Base-by-base conservation (phyloP, 2,329 filamentous ascomycete genomes). In the Diaporthe velutina region DNA sequence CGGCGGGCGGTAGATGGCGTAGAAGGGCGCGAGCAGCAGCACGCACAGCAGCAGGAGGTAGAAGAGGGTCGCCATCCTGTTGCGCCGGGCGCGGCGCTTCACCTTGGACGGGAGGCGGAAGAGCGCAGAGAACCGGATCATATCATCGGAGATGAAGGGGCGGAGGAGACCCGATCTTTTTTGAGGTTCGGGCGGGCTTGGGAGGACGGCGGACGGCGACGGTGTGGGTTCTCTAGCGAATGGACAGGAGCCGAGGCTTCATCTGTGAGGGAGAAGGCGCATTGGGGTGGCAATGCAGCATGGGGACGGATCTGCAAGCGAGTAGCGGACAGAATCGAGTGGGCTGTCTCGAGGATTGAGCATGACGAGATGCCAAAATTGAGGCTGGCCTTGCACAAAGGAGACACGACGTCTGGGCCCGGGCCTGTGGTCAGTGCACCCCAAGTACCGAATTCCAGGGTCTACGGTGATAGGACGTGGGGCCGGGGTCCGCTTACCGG, bases 1-100 rank as follows among this genome's bases (percentile, higher is more conserved):
- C 0, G 95, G 95, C 2, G 95, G 95, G 82, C 95, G 95, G 88
- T 98, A 98, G 78, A 97, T 87, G 77, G 90, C 82, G 85, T 95
- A 97, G 77, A 93, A 84, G 70, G 86, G 84, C 10, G 83, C 71
- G 30, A 86, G 28, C 45, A 85, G 74, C 28, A 83, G 71, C n/a
- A 81, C n/a, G 57, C 82, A 74, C 54, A 82, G 81, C 28, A 86
- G 80, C 77, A 84, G 75, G 71, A 91, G 83, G 35, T 82, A 77
- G 74, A 87, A 78, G 55, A 90, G 85, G 61, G 88, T 90, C 54
- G 87, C 85, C 88, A 91, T 90, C 79, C 90, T 87, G 81, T 88
- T 89, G 73, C 89, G 88, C 76, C 90, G 86, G 74, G 88, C 89
- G 78, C 88, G 88, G 76, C 89, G 89, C 80, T 88, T 88, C 79